Evolutionary conservation across 2,329 filamentous ascomycete species (phyloP), one percentile per base, ranked within the genome.

Genomic region (Camillea tinctor): DNA sequence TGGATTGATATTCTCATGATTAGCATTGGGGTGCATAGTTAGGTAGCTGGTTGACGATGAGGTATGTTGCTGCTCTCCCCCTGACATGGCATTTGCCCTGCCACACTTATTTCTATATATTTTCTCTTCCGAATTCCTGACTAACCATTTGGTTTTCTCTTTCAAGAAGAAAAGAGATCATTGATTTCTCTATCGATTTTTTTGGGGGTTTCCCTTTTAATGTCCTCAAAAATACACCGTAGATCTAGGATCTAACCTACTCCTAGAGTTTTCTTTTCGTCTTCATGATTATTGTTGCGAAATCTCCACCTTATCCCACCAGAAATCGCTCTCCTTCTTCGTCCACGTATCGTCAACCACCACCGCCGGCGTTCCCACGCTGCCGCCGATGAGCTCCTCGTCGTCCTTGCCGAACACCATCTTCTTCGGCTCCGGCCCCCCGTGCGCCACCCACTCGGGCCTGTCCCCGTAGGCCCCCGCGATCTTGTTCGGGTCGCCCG

Each of bases 341-440:
- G 72, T 75, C 78, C 79, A 82, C 0, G 68, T 64, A 64, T 81
- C 80, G 8, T 71, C 68, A 3, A 72, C 66, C 44, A 79, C 67
- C 52, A 75, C 71, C 0, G 81, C 77, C 1, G 76, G 58, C 2
- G 70, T 70, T 1, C 64, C 79, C 3, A 68, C 58, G 11, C 54
- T 53, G 0, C 80, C 80, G 0, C 80, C 80, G 51, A 81, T 75
- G 7, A 81, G 68, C 64, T 82, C 80, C 60, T 81, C 75, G 62
- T 82, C 82, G 0, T 73, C 76, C 30, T 76, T 68, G 0, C 79
- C 81, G 55, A 83, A 79, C 0, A 78, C 66, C 73, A 83, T 75
- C 1, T 76, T 71, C 61, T 72, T 71, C 8, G 50, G 44, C 19
- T 22, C 36, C 1, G 26, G 22, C 1, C 49, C 52, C 2, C 30